Percentiles rank a stretch among this genome's conserved stretches.
phyloP scores from a whole-genome alignment of 2,329 filamentous ascomycete genomes.

The Calonectria pseudoreteaudii region DNA sequence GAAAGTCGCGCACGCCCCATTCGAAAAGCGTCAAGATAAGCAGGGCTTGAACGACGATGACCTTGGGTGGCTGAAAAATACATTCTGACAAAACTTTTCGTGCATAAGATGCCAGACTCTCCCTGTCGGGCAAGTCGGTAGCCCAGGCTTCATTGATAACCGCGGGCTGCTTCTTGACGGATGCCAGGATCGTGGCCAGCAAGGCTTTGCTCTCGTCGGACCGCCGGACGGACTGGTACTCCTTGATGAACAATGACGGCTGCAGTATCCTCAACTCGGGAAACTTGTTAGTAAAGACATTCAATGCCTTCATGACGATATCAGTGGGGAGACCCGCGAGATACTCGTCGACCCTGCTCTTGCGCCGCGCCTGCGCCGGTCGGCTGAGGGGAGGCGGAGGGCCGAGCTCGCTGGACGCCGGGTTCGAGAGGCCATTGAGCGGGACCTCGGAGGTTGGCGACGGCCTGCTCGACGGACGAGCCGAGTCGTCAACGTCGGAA shows the following conservation, averaged over 20 bases:
- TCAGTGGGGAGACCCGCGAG: slow-evolving; percentile 40
- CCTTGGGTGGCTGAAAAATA: slow-evolving; percentile 33
- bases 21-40: slow-evolving; percentile 54
- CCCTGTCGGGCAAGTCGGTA: slow-evolving; percentile 9
- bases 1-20: slow-evolving; percentile 56
- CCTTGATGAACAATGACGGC: slow-evolving; percentile 45
- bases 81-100: slow-evolving; percentile 25
- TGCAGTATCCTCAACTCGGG: slow-evolving; percentile 50
- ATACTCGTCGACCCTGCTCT: slow-evolving; percentile 37
- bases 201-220: slow-evolving; percentile 43
- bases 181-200: slow-evolving; percentile 32
- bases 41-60: slow-evolving; percentile 52
- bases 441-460: neutral
- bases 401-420: neutral
- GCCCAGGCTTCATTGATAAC: slow-evolving; percentile 30
- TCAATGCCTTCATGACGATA: slow-evolving; percentile 46
- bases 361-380: neutral
- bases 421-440: neutral
- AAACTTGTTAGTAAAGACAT: slow-evolving; percentile 50
- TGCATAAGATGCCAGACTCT: slow-evolving; percentile 30
- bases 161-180: slow-evolving; percentile 29
- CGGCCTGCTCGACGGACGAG: neutral
- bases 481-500: neutral
- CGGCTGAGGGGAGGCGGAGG: slow-evolving; percentile 3
- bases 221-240: slow-evolving; percentile 32